Evolutionary conservation across 179 eudicot genomes (phyloP), one percentile per base, ranked within the genome.

Genomic region (Corrigiola litoralis): DNA sequence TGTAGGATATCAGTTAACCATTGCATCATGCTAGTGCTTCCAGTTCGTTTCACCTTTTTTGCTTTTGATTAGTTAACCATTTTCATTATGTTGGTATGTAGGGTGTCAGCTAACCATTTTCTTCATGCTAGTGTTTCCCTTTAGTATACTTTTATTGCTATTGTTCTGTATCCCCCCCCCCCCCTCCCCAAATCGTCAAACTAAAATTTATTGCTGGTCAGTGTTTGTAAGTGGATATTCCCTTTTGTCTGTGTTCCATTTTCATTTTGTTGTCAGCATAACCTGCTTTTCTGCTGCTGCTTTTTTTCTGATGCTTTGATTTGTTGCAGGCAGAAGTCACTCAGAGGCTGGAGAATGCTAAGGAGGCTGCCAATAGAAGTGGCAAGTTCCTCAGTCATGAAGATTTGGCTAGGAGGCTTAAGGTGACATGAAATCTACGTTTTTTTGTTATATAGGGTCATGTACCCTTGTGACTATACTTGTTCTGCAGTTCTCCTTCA

Each of bases 351-450:
- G 82, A 76, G 52, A 82, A 87, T 75, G 79, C 82, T 36, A 84
- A 72, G 77, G 90, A 84, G 63, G 61, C 84, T 60, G 55, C 79
- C 56, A 74, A 75, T 50, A 81, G 77, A 77, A 75, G 71, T 65
- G 65, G 84, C 65, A 72, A 79, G 21, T 48, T 76, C 23, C 85
- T 77, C 46, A 77, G 85, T 72, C 98, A 92, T 32, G 95, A 84
- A 70, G 95, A 90, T 74, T 88, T 92, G 78, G 96, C 96, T 2
- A 87, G 73, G 69, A 87, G 82, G 70, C 98, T 92, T 54, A 82
- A 90, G 98, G 98, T 91, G 58, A 73, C 41, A 68, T 66, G 31
- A 49, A 3, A 52, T 61, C 17, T 40, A 27, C 36, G 29, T 58
- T 55, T 14, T 20, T 37, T 17, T 13, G 20, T 63, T 12, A 25